Percentiles rank a stretch among this genome's conserved stretches.
Evolutionary conservation across 108 stramenopile genomes (phyloP).

Genomic region (Skeletonema potamos): DNA sequence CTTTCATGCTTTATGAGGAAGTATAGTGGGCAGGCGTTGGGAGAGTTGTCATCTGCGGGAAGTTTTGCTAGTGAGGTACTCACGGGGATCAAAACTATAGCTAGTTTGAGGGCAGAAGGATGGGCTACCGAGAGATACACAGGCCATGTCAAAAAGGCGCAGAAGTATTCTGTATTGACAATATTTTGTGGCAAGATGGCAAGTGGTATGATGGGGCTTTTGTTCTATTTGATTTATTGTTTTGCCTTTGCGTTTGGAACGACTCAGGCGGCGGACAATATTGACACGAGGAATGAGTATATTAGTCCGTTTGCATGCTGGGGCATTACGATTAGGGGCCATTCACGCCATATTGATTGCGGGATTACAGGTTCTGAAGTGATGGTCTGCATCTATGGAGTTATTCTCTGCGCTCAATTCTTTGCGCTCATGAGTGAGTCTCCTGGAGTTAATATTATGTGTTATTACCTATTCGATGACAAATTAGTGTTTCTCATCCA

Average conservation of each 20-base stretch:
- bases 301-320: not conserved
- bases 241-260: slow-evolving; percentile 45
- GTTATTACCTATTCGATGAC: too few species aligned
- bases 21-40: slow-evolving; percentile 11
- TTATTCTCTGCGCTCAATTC: slow-evolving; percentile 38
- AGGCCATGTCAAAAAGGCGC: slow-evolving; percentile 25
- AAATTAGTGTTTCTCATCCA: not conserved
- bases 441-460: not conserved
- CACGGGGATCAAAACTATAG: slow-evolving; percentile 48
- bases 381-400: slow-evolving; percentile 42
- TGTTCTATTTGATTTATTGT: slow-evolving; percentile 39
- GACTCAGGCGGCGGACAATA: slow-evolving; percentile 14
- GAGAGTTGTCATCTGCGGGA: slow-evolving; percentile 28
- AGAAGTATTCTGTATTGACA: slow-evolving; percentile 26
- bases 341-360: slow-evolving; percentile 10
- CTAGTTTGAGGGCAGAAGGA: slow-evolving; percentile 34
- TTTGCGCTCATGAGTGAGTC: slow-evolving; percentile 35
- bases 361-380: slow-evolving; percentile 38
- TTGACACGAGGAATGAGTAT: not conserved
- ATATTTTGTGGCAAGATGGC: slow-evolving; percentile 22
- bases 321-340: not conserved
- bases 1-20: slow-evolving; percentile 43
- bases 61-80: slow-evolving; percentile 45
- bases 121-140: slow-evolving; percentile 35
- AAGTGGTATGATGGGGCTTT: slow-evolving; percentile 24